A percentile compares a stretch with the other conserved stretches of the same genome.
These are phyloP conservation scores for Hyaloscypha hepaticicola DNA, from an alignment of 495 filamentous ascomycete genomes.

Conservation along the genomic window DNA sequence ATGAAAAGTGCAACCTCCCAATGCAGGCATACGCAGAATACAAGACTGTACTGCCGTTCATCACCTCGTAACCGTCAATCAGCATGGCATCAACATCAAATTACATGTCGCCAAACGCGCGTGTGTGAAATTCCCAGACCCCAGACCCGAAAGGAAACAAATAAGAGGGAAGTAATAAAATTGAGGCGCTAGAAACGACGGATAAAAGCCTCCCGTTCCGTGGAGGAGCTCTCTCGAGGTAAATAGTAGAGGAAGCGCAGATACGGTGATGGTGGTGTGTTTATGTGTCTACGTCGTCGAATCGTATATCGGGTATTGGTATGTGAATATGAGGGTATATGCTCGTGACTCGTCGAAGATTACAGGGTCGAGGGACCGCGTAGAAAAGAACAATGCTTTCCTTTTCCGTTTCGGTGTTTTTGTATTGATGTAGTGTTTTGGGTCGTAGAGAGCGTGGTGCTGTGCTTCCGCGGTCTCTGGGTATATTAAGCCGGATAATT, in stretches of 20 bases:
- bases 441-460: conserved; percentile 19
- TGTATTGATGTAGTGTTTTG: neutral
- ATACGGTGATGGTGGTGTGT: conserved; percentile 1
- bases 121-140: no score
- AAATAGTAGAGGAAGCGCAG: neutral
- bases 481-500: conserved; percentile 18
- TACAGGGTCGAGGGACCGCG: conserved; percentile 3
- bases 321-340: conserved; percentile 18
- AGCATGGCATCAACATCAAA: no score
- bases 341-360: conserved; percentile 28
- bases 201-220: conserved; percentile 16
- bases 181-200: neutral
- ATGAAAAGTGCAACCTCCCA: no score
- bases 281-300: conserved; percentile 19
- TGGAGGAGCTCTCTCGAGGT: conserved; percentile 21
- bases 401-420: neutral
- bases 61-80: no score
- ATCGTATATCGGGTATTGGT: conserved; percentile 21
- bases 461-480: conserved; percentile 20
- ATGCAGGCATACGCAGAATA: conserved; percentile 25
- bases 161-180: conserved; percentile 5
- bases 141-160: neutral
- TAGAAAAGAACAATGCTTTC: conserved; percentile 6
- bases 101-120: no score
- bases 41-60: conserved; percentile 2